Conservation (phyloP, 129 eudicot genomes). For the Tanacetum coccineum region DNA sequence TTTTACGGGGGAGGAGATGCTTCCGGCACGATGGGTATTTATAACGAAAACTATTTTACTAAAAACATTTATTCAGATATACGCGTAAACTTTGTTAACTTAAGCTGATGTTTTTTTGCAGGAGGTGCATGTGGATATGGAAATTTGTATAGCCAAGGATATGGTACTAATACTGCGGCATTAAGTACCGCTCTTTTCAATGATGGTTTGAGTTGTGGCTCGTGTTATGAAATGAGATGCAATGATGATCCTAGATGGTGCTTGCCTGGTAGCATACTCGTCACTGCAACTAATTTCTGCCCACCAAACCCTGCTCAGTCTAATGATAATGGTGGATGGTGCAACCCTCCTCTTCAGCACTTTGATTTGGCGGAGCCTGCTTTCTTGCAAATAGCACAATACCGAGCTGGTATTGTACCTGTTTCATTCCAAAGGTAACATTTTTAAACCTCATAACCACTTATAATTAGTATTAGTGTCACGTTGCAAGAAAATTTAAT, state of each 20-base stretch:
- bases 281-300: constrained; percentile 84
- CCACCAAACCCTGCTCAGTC: constrained; percentile 69
- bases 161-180: constrained; percentile 79
- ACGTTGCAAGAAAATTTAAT: no score
- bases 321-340: constrained; percentile 86
- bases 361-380: constrained; percentile 89
- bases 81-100: not conserved
- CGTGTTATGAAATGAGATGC: constrained; percentile 73
- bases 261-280: constrained; percentile 46
- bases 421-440: constrained; percentile 65
- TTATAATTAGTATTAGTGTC: no score
- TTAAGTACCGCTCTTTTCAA: constrained; percentile 76
- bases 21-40: constrained; percentile 84
- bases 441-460: not conserved
- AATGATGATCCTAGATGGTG: constrained; percentile 64
- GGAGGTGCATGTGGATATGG: constrained; percentile 97
- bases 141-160: constrained; percentile 74
- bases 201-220: constrained; percentile 72
- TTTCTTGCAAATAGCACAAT: constrained; percentile 75
- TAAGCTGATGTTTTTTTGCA: constrained; percentile 23
- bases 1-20: constrained; percentile 94
- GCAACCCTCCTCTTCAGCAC: constrained; percentile 85
- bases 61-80: not conserved
- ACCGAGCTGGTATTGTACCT: constrained; percentile 80
- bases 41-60: not conserved